These are phyloP conservation scores for Pythium aphanidermatum DNA, from an alignment of 352 stramenopile genomes.

Conservation along the genomic window DNA sequence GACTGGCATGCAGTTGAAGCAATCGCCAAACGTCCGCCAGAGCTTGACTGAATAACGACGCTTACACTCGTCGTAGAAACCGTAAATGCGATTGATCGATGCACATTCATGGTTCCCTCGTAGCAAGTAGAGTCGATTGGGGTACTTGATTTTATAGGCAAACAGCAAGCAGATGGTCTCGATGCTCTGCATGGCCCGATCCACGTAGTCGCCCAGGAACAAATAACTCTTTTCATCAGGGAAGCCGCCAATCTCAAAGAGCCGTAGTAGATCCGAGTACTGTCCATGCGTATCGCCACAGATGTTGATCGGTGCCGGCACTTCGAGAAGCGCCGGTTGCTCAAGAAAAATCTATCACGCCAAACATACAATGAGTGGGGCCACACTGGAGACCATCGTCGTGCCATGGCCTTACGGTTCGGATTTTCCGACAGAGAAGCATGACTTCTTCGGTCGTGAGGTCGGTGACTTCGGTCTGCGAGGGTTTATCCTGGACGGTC, in stretches of 20 bases:
- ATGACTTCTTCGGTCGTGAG: constrained; percentile 75
- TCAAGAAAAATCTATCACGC: constrained; percentile 73
- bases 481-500: constrained; percentile 62
- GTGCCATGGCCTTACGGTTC: constrained; percentile 32
- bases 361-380: too few relatives aligned
- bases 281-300: constrained; percentile 97
- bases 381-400: too few relatives aligned
- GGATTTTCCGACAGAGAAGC: constrained; percentile 69
- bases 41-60: constrained; percentile 89
- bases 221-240: constrained; percentile 61
- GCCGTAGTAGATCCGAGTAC: constrained; percentile 97
- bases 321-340: constrained; percentile 93
- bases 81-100: constrained; percentile 99
- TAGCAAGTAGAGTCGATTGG: constrained; percentile 96
- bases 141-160: constrained; percentile 99
- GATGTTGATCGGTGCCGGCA: constrained; percentile 96
- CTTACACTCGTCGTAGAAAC: constrained; percentile 99
- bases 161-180: constrained; percentile 98
- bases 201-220: constrained; percentile 90
- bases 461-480: constrained; percentile 73
- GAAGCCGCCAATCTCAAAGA: constrained; percentile 94
- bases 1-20: constrained; percentile 98
- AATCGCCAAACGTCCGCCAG: constrained; percentile 95
- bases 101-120: constrained; percentile 98
- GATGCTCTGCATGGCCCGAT: constrained; percentile 94